A percentile compares a stretch with the other conserved stretches of the same genome.
Conservation (phyloP, 345 rosid species). For the Populus davidiana region DNA sequence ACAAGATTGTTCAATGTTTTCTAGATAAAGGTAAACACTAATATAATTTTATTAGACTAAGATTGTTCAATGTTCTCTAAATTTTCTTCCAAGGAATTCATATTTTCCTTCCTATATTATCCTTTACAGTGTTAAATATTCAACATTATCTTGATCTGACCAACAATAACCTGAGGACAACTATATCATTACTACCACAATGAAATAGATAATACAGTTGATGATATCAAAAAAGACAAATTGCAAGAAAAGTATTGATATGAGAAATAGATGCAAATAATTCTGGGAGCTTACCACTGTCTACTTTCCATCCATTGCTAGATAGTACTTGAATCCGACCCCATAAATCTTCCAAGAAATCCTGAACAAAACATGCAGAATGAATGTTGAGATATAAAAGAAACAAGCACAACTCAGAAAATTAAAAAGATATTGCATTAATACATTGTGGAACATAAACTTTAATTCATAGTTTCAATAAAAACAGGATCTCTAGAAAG, state of each 20-base stretch:
- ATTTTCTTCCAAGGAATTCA: background rate
- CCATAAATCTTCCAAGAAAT: constrained; percentile 94
- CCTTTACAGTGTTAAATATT: background rate
- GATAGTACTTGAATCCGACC: constrained; percentile 66
- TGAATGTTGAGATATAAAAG: background rate
- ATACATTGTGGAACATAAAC: background rate
- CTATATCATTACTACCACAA: background rate
- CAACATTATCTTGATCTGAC: background rate
- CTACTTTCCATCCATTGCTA: constrained; percentile 85
- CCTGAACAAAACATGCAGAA: constrained; percentile 47
- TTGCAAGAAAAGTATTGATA: background rate
- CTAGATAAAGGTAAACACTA: background rate
- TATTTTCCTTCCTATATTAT: background rate
- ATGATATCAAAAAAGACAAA: background rate
- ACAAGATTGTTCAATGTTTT: background rate
- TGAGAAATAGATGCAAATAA: background rate
- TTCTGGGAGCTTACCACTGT: constrained; percentile 58
- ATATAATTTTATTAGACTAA: background rate
- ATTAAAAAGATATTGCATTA: background rate
- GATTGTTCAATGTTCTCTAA: background rate
- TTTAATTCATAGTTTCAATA: background rate
- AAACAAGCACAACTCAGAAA: background rate
- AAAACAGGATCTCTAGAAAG: background rate
- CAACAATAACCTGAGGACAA: background rate
- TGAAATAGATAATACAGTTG: background rate